Percentiles rank a stretch among this genome's conserved stretches.
Evolutionary conservation across 179 eudicot genomes (phyloP).

Genomic region (Pouteria campechiana): DNA sequence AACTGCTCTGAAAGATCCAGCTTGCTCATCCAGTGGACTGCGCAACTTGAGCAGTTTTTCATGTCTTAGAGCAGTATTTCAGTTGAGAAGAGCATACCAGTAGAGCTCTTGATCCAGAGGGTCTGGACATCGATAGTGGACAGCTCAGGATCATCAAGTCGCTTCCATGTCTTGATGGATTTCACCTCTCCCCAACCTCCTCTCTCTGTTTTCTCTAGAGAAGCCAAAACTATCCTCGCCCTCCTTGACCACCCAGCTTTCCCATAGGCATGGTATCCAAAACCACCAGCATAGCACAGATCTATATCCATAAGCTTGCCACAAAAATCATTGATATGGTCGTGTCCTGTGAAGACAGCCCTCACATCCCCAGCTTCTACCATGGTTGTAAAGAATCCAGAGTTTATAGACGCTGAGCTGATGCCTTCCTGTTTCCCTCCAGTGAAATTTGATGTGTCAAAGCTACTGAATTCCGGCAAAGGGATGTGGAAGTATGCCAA

Average conservation of each 20-base stretch:
- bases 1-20: neutral
- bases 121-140: slow-evolving; percentile 52
- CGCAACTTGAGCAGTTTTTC: neutral
- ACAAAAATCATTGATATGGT: slow-evolving; percentile 89
- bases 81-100: slow-evolving; percentile 21
- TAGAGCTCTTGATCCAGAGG: slow-evolving; percentile 57
- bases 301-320: slow-evolving; percentile 56
- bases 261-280: slow-evolving; percentile 98
- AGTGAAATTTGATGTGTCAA: slow-evolving; percentile 59
- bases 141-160: slow-evolving; percentile 60
- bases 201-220: slow-evolving; percentile 43
- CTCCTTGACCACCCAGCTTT: slow-evolving; percentile 91
- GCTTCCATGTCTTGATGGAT: slow-evolving; percentile 84
- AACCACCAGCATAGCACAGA: slow-evolving; percentile 93
- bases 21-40: neutral
- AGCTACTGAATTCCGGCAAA: slow-evolving; percentile 63
- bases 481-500: slow-evolving; percentile 91
- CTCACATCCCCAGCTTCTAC: slow-evolving; percentile 79
- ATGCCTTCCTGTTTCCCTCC: slow-evolving; percentile 82
- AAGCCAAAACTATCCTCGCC: slow-evolving; percentile 66
- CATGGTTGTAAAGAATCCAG: slow-evolving; percentile 76
- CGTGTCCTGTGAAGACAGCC: slow-evolving; percentile 85
- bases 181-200: slow-evolving; percentile 71
- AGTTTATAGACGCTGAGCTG: slow-evolving; percentile 64
- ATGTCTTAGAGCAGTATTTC: neutral